A percentile compares a stretch with the other conserved stretches of the same genome.
phyloP scores from a whole-genome alignment of 139 green algal genomes.

The Chlorella sp. region DNA sequence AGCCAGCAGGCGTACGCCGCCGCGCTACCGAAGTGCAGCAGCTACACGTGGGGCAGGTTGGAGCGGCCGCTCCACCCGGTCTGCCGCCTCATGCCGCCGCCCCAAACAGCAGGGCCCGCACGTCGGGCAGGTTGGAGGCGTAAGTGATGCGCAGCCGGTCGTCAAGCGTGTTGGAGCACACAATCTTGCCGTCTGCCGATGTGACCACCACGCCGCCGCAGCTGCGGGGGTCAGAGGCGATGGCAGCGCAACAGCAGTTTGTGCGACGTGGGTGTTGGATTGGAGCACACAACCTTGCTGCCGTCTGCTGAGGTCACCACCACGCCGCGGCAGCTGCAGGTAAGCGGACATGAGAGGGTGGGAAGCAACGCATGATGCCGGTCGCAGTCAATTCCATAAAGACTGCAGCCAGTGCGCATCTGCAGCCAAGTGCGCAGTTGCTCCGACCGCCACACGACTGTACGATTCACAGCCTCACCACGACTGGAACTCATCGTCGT shows the following conservation, averaged over 20 bases:
- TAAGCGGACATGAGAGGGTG: neutral
- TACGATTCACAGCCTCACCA: conserved; percentile 47
- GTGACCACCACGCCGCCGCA: conserved; percentile 90
- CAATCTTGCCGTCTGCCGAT: conserved; percentile 85
- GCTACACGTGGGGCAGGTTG: too few species aligned
- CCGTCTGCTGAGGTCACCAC: neutral
- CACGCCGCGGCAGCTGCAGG: neutral
- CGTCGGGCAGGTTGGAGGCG: conserved; percentile 74
- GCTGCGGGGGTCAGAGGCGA: conserved; percentile 62
- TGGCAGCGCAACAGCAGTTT: neutral
- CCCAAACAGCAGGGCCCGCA: conserved; percentile 78
- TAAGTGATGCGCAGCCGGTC: conserved; percentile 86
- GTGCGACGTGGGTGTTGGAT: too few species aligned
- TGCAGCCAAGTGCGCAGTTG: too few species aligned
- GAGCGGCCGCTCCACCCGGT: too few species aligned
- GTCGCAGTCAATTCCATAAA: neutral
- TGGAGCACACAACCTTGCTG: neutral
- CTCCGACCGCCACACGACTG: too few species aligned
- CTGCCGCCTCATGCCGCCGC: neutral
- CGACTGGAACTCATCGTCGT: conserved; percentile 58
- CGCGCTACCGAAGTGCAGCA: too few species aligned
- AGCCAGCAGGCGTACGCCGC: too few species aligned
- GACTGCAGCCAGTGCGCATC: neutral
- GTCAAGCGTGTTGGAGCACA: conserved; percentile 96
- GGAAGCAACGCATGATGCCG: neutral